A percentile compares a stretch with the other conserved stretches of the same genome.
Conservation (phyloP, 371 early-diverging fungal species). For the Mycotypha africana region DNA sequence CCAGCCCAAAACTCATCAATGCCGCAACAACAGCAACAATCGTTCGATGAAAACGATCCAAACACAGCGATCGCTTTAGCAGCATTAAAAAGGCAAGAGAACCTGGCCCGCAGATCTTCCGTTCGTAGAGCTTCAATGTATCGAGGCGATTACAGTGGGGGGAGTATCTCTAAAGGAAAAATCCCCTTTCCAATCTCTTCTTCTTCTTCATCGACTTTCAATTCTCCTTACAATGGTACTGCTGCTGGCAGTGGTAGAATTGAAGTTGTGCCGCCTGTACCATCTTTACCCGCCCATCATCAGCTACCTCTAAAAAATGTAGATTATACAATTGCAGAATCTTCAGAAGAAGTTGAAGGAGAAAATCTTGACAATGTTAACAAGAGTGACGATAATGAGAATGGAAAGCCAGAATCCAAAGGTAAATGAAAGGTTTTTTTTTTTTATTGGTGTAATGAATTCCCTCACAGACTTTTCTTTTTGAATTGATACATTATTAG, state of each 20-base stretch:
- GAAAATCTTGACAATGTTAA: slow-evolving; percentile 4
- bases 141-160: slow-evolving; percentile 12
- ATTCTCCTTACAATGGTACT: too few relatives aligned
- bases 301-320: slow-evolving; percentile 2
- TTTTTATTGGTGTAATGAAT: too few relatives aligned
- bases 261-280: slow-evolving; percentile 33
- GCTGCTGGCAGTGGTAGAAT: too few relatives aligned
- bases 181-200: background rate
- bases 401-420: too few relatives aligned
- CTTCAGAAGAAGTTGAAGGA: slow-evolving; percentile 4
- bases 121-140: slow-evolving; percentile 46
- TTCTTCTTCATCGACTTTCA: too few relatives aligned
- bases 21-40: background rate
- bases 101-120: slow-evolving; percentile 40
- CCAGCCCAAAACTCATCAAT: slow-evolving; percentile 3
- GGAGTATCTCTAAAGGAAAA: slow-evolving; percentile 6
- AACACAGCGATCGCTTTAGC: slow-evolving; percentile 41
- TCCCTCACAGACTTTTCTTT: too few relatives aligned
- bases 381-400: background rate
- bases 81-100: slow-evolving; percentile 43
- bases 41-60: slow-evolving; percentile 41
- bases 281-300: slow-evolving; percentile 20
- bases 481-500: too few relatives aligned
- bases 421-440: too few relatives aligned
- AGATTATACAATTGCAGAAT: slow-evolving; percentile 13